phyloP scores from a whole-genome alignment of 305 asterid species.

The Fraxinus sp. region DNA sequence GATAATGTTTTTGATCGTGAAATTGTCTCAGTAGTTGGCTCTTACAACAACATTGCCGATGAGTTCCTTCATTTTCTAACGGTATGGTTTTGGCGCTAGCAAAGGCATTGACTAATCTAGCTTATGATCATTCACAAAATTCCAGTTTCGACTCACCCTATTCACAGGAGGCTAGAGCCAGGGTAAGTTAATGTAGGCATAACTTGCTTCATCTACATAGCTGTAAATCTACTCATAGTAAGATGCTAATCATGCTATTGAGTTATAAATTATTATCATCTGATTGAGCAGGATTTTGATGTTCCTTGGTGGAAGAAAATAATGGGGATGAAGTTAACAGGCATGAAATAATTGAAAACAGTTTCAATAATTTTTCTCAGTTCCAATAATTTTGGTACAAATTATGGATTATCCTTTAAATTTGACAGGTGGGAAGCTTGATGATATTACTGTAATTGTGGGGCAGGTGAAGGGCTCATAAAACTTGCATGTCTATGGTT shows the following conservation, averaged over 20 bases:
- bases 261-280: background rate
- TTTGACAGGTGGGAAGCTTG: slow-evolving; percentile 71
- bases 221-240: background rate
- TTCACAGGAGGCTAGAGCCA: slow-evolving; percentile 74
- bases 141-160: slow-evolving; percentile 72
- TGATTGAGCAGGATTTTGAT: slow-evolving; percentile 59
- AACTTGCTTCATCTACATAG: background rate
- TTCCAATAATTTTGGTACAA: background rate
- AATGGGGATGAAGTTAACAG: slow-evolving; percentile 77
- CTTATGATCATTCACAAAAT: slow-evolving; percentile 66
- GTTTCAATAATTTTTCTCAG: background rate
- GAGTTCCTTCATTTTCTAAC: slow-evolving; percentile 20
- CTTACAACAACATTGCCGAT: slow-evolving; percentile 38
- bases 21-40: slow-evolving; percentile 45
- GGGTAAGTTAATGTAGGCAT: slow-evolving; percentile 31
- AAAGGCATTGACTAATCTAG: slow-evolving; percentile 74
- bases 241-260: background rate
- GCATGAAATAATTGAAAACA: slow-evolving; percentile 27
- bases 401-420: slow-evolving; percentile 5
- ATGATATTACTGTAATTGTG: slow-evolving; percentile 72
- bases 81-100: slow-evolving; percentile 48
- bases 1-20: slow-evolving; percentile 71
- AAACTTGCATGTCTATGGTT: slow-evolving; percentile 17
- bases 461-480: slow-evolving; percentile 53
- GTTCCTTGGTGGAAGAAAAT: slow-evolving; percentile 89